These are phyloP conservation scores for Lactifluus subvellereus DNA, from an alignment of 768 basidiomycete genomes.

Conservation along the genomic window DNA sequence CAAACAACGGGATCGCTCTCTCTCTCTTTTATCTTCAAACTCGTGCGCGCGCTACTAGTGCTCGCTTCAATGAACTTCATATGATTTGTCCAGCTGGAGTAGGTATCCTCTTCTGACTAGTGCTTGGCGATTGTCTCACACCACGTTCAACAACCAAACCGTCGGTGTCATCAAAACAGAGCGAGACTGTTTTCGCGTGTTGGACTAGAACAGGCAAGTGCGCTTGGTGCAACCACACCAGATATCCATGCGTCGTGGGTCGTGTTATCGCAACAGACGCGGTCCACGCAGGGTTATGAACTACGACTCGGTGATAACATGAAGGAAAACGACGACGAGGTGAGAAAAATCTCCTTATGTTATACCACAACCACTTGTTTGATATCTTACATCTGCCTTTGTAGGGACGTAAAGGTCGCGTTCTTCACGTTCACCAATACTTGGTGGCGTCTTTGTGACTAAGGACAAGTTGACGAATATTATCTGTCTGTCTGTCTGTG, in stretches of 20 bases:
- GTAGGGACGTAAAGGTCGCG: constrained; percentile 79
- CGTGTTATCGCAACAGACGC: constrained; percentile 85
- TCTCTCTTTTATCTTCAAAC: no score
- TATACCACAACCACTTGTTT: neutral
- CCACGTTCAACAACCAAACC: constrained; percentile 65
- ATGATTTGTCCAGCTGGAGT: constrained; percentile 98
- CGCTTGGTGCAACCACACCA: constrained; percentile 90
- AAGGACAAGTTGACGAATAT: no score
- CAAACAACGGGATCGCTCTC: no score
- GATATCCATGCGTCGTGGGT: constrained; percentile 86
- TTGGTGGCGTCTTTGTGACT: constrained; percentile 90
- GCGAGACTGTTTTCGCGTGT: constrained; percentile 89
- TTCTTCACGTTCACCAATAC: constrained; percentile 91
- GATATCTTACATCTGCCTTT: constrained; percentile 14
- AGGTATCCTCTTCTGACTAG: constrained; percentile 34
- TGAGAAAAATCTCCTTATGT: constrained; percentile 31
- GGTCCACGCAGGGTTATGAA: constrained; percentile 82
- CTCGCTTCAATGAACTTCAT: constrained; percentile 83
- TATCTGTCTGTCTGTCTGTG: no score
- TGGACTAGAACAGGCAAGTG: constrained; percentile 90
- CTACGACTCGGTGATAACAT: constrained; percentile 85
- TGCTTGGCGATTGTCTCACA: neutral
- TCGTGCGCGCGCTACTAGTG: no score
- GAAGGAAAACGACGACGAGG: constrained; percentile 87
- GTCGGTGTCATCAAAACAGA: constrained; percentile 98